Conservation (phyloP, 2,329 filamentous ascomycete species). For the Phialocephala sp. region DNA sequence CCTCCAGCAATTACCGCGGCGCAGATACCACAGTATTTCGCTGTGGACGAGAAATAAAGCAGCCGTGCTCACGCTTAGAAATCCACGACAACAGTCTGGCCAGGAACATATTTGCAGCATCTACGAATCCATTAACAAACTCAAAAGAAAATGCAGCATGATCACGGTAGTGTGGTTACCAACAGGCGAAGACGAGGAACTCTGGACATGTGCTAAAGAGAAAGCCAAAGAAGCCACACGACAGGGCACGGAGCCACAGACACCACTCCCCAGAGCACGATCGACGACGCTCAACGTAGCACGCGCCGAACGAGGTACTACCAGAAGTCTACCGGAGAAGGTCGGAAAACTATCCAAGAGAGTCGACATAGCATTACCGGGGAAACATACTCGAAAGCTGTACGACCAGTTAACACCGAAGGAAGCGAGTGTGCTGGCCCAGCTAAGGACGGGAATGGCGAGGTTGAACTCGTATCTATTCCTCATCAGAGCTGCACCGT, state of each 20-base stretch:
- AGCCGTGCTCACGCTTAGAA: constrained; percentile 66
- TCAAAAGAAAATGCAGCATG: constrained; percentile 22
- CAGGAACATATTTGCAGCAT: constrained; percentile 23
- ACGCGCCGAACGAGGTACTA: neutral
- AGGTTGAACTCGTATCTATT: constrained; percentile 13
- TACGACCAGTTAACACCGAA: constrained; percentile 10
- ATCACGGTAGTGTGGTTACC: constrained; percentile 22
- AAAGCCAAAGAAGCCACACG: constrained; percentile 11
- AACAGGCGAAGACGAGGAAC: constrained; percentile 19
- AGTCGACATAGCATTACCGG: constrained; percentile 14
- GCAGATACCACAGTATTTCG: constrained; percentile 20
- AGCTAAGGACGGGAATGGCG: constrained; percentile 11
- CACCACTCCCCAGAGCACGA: constrained; percentile 1
- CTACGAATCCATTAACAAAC: constrained; percentile 17
- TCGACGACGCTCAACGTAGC: constrained; percentile 11
- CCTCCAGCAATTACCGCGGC: constrained; percentile 17
- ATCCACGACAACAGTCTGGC: constrained; percentile 62
- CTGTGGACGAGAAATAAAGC: constrained; percentile 23
- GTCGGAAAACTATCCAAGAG: constrained; percentile 15
- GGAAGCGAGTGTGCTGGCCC: constrained; percentile 15
- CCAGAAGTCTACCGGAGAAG: constrained; percentile 7
- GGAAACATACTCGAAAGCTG: constrained; percentile 13
- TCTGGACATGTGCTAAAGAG: constrained; percentile 18
- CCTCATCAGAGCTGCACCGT: constrained; percentile 2
- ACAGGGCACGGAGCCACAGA: neutral